Evolutionary conservation across 495 filamentous ascomycete species (phyloP).

Genomic region (Trichoderma asperelloides): DNA sequence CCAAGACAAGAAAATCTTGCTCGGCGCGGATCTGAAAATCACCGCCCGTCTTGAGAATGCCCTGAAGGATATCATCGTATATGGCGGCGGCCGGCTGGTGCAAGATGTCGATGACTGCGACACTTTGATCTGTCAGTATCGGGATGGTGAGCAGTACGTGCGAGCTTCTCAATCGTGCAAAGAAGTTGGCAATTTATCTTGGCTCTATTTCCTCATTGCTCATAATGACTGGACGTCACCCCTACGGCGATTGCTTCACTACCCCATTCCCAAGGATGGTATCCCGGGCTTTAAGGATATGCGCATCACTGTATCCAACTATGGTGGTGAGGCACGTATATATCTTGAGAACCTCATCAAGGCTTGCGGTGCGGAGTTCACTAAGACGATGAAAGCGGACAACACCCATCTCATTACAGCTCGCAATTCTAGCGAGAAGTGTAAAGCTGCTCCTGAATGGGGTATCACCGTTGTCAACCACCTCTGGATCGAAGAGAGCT

Average conservation of each 20-base stretch:
- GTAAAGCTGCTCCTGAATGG: slow-evolving; percentile 85
- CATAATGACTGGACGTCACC: slow-evolving; percentile 82
- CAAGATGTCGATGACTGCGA: slow-evolving; percentile 60
- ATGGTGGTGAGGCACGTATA: slow-evolving; percentile 83
- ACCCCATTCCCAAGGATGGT: slow-evolving; percentile 65
- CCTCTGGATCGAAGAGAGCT: slow-evolving; percentile 95
- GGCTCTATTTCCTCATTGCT: slow-evolving; percentile 87
- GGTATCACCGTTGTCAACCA: slow-evolving; percentile 84
- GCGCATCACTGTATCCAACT: slow-evolving; percentile 86
- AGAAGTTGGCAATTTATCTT: slow-evolving; percentile 83
- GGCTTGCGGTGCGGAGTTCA: slow-evolving; percentile 76
- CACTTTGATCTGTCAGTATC: slow-evolving; percentile 78
- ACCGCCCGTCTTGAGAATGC: slow-evolving; percentile 54
- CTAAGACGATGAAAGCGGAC: slow-evolving; percentile 83
- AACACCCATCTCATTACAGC: slow-evolving; percentile 96
- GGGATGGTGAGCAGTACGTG: slow-evolving; percentile 71
- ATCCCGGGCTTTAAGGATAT: slow-evolving; percentile 71
- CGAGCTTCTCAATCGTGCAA: slow-evolving; percentile 64
- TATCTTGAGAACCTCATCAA: slow-evolving; percentile 89
- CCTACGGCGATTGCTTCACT: slow-evolving; percentile 72
- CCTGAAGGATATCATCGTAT: slow-evolving; percentile 58
- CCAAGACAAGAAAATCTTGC: slow-evolving; percentile 52
- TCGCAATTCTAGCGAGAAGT: slow-evolving; percentile 81
- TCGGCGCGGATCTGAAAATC: slow-evolving; percentile 64
- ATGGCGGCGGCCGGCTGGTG: slow-evolving; percentile 60